Conservation (phyloP, 805 yeast genomes). For the Cyberlindnera samutprakarnensis region DNA sequence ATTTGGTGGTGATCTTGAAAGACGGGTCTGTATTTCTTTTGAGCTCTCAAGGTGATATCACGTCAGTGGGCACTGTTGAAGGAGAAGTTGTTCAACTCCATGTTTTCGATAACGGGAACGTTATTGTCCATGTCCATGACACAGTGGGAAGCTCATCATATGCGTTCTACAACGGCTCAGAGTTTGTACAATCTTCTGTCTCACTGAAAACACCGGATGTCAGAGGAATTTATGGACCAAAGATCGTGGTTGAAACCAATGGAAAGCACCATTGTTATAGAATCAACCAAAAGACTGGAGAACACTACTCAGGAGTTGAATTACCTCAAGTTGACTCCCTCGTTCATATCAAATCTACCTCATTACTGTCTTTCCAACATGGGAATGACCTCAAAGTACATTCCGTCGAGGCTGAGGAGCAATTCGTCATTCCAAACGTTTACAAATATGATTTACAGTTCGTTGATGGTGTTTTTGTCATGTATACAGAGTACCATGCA, state of each 20-base stretch:
- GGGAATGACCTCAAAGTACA: constrained; percentile 16
- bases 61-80: constrained; percentile 4
- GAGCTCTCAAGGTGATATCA: constrained; percentile 3
- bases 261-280: constrained; percentile 5
- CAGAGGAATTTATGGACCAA: constrained; percentile 17
- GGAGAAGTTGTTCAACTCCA: constrained; percentile 5
- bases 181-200: constrained; percentile 6
- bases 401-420: constrained; percentile 6
- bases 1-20: constrained; percentile 6
- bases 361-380: constrained; percentile 15
- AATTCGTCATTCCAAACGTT: constrained; percentile 17
- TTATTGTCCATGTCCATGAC: constrained; percentile 6
- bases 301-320: constrained; percentile 2
- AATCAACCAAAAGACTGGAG: constrained; percentile 11
- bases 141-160: constrained; percentile 4
- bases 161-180: constrained; percentile 11
- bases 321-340: constrained; percentile 5
- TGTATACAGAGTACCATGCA: constrained; percentile 17
- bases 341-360: constrained; percentile 16
- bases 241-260: constrained; percentile 11
- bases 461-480: constrained; percentile 12
- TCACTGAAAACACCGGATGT: constrained; percentile 11
- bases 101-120: constrained; percentile 13
- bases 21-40: constrained; percentile 9
- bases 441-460: constrained; percentile 15